Evolutionary conservation across 1,284 basidiomycete species (phyloP), one percentile per base, ranked within the genome.

Genomic region (Ceratobasidium papillatum): DNA sequence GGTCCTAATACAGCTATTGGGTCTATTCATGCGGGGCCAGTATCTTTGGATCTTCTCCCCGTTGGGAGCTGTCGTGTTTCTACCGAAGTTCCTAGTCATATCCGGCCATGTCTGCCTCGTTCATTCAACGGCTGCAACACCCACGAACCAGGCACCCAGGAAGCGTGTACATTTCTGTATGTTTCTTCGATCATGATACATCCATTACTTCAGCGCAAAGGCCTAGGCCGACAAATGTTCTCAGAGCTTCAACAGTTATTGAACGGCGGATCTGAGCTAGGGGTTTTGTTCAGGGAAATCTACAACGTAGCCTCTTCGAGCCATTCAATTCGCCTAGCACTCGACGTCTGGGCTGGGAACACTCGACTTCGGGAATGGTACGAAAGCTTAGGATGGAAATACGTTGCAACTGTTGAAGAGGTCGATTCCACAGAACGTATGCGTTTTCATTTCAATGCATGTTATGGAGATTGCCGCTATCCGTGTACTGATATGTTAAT

Each of bases 291-390:
- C 12, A 14, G 19, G 30, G 11, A 12, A 11, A 22, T 22, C n/a
- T 43, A 25, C 27, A 14, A n/a, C 19, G 12, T 27, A 3, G 22
- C 1, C 22, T 45, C 61, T 45, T n/a, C 41, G 5, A 43, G 3
- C 4, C 11, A 19, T 47, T n/a, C 41, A 22, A 32, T 32, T 8
- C 22, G 45, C 17, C 34, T 66, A 19, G 64, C 45, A 4, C 47
- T 66, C 27, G 64, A 66, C 17, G 64, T 66, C 30, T 66, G 64
- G 64, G 64, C 47, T 22, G 47, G 64, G 3, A 66, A 66, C 49
- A 51, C 43, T 14, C 45, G 49, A 36, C 22, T 66, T 2, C 17
- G 47, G 30, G 30, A 38, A 17, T 66, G 64, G 64, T 66, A 66
- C 32, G 14, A 38, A n/a, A 17, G 14, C 2, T 25, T 52, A 22